A percentile compares a stretch with the other conserved stretches of the same genome.
These are phyloP conservation scores for Neurospora sp. DNA, from an alignment of 2,329 filamentous ascomycete species.

Conservation along the genomic window DNA sequence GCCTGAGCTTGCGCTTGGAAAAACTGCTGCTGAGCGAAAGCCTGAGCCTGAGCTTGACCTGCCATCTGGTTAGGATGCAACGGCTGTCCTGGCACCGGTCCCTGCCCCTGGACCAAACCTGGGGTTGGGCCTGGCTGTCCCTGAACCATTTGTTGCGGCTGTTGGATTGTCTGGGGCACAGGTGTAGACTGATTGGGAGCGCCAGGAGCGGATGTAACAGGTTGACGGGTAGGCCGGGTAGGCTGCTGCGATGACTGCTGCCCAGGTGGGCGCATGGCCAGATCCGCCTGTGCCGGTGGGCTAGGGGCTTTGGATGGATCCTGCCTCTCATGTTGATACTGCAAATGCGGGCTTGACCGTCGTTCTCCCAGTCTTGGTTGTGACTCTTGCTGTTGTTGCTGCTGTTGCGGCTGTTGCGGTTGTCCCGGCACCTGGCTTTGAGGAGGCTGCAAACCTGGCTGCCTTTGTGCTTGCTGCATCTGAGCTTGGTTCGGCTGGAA, in stretches of 20 bases:
- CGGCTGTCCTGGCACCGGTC: neutral
- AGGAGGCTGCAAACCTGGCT: neutral
- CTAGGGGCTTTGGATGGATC: slow-evolving; percentile 8
- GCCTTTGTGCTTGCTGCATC: neutral
- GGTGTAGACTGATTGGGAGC: neutral
- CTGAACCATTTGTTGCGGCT: neutral
- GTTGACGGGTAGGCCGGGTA: slow-evolving; percentile 2
- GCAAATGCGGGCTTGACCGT: slow-evolving; percentile 5
- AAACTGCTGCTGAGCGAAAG: neutral
- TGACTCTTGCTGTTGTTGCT: slow-evolving; percentile 6
- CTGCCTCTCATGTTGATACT: slow-evolving; percentile 14
- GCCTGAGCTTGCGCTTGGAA: neutral
- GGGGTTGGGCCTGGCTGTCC: neutral
- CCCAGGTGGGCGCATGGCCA: neutral
- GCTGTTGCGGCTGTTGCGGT: slow-evolving; percentile 2
- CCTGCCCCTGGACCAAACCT: neutral
- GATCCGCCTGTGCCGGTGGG: neutral
- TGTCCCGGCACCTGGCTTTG: slow-evolving; percentile 2
- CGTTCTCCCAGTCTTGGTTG: slow-evolving; percentile 1
- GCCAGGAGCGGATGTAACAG: neutral
- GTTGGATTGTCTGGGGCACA: neutral
- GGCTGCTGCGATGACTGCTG: slow-evolving; percentile 7
- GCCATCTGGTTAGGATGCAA: neutral
- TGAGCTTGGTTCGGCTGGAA: slow-evolving; percentile 1
- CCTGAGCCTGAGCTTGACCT: neutral